These are phyloP conservation scores for Calonectria montana DNA, from an alignment of 2,329 filamentous ascomycete genomes.

Conservation along the genomic window DNA sequence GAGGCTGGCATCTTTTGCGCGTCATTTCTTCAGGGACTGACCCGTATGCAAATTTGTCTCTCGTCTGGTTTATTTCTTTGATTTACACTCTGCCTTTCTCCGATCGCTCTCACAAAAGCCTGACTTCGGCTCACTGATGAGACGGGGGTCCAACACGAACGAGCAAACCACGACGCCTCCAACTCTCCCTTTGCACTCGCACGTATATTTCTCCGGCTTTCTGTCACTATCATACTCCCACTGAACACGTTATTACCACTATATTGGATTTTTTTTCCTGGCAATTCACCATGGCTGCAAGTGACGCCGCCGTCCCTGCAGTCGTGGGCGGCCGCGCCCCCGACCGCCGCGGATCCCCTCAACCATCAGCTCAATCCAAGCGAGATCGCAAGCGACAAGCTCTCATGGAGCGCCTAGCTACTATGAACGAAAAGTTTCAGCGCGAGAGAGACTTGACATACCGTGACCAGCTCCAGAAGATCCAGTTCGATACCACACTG, in stretches of 20 bases:
- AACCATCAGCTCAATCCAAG: slow-evolving; percentile 72
- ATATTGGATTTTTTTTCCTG: slow-evolving; percentile 4
- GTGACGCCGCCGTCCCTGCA: slow-evolving; percentile 49
- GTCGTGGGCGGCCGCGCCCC: slow-evolving; percentile 46
- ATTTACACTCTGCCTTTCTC: slow-evolving; percentile 1
- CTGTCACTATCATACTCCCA: not conserved
- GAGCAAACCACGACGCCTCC: not conserved
- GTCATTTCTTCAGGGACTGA: not conserved
- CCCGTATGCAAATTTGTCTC: not conserved
- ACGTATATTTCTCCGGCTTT: not conserved
- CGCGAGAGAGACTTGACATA: slow-evolving; percentile 87
- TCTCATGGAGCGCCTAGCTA: slow-evolving; percentile 81
- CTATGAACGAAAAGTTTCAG: slow-evolving; percentile 81
- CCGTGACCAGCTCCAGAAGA: slow-evolving; percentile 87
- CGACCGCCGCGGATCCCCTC: slow-evolving; percentile 52
- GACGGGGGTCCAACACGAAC: slow-evolving; percentile 4
- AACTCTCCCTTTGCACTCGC: slow-evolving; percentile 10
- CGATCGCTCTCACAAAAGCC: slow-evolving; percentile 9
- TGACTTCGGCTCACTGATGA: slow-evolving; percentile 6
- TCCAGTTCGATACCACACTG: slow-evolving; percentile 91
- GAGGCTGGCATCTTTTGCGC: slow-evolving; percentile 14
- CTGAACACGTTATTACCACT: not conserved
- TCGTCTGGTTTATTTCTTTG: not conserved
- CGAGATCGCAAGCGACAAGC: slow-evolving; percentile 89
- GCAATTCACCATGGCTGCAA: slow-evolving; percentile 51